phyloP scores from a whole-genome alignment of 2,329 filamentous ascomycete genomes.

The Phialemonium atrogriseum region DNA sequence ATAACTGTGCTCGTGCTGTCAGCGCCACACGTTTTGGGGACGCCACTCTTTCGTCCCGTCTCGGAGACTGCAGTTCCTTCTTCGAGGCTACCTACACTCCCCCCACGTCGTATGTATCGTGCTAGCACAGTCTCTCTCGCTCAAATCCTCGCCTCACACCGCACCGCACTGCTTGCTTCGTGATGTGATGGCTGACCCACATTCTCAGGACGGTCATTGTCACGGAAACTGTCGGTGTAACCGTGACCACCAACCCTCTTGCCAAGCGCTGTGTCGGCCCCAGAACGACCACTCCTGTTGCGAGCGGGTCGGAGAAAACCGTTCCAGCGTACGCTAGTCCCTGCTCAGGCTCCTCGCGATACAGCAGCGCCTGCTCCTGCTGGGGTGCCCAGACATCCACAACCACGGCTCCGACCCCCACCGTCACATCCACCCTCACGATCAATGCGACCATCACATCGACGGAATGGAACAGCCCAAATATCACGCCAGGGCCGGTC shows the following conservation, averaged over 20 bases:
- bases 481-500: background rate
- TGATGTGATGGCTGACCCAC: too few relatives aligned
- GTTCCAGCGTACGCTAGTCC: constrained; percentile 16
- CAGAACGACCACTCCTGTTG: background rate
- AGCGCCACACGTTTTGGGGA: constrained; percentile 3
- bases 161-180: too few relatives aligned
- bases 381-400: constrained; percentile 13
- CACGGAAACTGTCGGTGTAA: constrained; percentile 2
- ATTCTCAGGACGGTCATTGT: background rate
- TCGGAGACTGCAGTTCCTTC: constrained; percentile 9
- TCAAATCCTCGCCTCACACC: too few relatives aligned
- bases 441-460: too few relatives aligned
- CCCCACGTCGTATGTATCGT: background rate
- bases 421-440: constrained; percentile 3
- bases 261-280: background rate
- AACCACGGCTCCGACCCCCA: constrained; percentile 4
- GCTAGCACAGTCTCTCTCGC: background rate
- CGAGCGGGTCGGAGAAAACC: background rate
- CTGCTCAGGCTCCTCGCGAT: constrained; percentile 12
- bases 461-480: constrained; percentile 1
- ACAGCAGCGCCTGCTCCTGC: constrained; percentile 20
- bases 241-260: background rate
- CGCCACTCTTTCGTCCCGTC: constrained; percentile 1
- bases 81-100: constrained; percentile 4
- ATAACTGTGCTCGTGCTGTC: constrained; percentile 11